These are phyloP conservation scores for Claviceps maximensis DNA, from an alignment of 2,329 filamentous ascomycete species.

Conservation along the genomic window DNA sequence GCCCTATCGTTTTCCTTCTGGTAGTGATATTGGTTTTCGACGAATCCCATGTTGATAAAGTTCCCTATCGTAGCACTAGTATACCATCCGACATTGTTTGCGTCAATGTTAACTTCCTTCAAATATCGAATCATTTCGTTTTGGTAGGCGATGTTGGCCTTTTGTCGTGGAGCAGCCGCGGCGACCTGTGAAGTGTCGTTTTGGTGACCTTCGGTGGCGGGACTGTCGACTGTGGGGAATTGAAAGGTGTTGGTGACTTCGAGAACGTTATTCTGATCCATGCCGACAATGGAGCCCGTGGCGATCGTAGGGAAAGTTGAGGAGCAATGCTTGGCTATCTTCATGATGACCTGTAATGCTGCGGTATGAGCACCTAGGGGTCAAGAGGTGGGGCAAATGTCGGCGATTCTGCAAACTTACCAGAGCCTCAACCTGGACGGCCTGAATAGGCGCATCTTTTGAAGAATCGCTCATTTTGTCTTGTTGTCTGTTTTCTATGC, in stretches of 20 bases:
- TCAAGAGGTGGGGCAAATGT: slow-evolving; percentile 21
- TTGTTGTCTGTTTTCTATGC: slow-evolving; percentile 6
- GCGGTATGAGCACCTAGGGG: slow-evolving; percentile 10
- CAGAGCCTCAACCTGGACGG: slow-evolving; percentile 89
- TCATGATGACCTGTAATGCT: slow-evolving; percentile 67
- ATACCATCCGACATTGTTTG: slow-evolving; percentile 97
- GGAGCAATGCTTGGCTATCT: slow-evolving; percentile 93
- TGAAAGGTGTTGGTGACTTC: slow-evolving; percentile 93
- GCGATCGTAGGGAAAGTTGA: slow-evolving; percentile 77
- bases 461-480: slow-evolving; percentile 43
- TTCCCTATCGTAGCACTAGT: slow-evolving; percentile 98
- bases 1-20: slow-evolving; percentile 89
- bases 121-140: slow-evolving; percentile 95
- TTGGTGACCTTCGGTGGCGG: slow-evolving; percentile 57
- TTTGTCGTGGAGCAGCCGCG: slow-evolving; percentile 79
- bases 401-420: slow-evolving; percentile 37
- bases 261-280: slow-evolving; percentile 71
- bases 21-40: slow-evolving; percentile 97
- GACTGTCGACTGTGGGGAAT: slow-evolving; percentile 71
- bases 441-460: slow-evolving; percentile 63
- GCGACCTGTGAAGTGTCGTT: slow-evolving; percentile 64
- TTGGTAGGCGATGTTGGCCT: slow-evolving; percentile 80
- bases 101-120: slow-evolving; percentile 95
- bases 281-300: slow-evolving; percentile 82
- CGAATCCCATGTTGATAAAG: slow-evolving; percentile 86